Base-by-base conservation (phyloP, 1,284 basidiomycete genomes). In the Cryptococcus deneoformans region DNA sequence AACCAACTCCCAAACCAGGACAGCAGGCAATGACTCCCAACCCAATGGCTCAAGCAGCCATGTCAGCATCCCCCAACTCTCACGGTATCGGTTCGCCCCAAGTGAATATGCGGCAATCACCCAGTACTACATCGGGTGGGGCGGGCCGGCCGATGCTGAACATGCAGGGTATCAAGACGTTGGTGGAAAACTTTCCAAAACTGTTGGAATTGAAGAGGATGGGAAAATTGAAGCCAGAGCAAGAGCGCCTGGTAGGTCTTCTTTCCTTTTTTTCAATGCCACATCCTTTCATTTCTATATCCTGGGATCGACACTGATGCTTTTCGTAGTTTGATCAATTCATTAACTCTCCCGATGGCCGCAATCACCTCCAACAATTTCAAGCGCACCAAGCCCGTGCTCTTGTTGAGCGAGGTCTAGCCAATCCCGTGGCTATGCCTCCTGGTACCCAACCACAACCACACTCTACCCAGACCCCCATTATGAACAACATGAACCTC, bases 181-280 rank as follows among this genome's bases (percentile, higher is more conserved):
- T 71, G 24, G 57, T 67, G 2, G 68, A 72, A 11, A 71, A 67
- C 44, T 66, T 75, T 42, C 68, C 71, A 1, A 66, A 69, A 54
- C 56, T 75, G 58, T 57, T 64, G 40, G 61, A 69, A 52, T 45
- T 68, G 58, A 68, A 71, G 55, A 53, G 64, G 35, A 53, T 62
- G 10, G 70, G 69, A 4, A 57, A 65, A 48, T 52, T 75, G 29
- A 56, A 52, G 7, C 58, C 65, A 2, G 65, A 69, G 39, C 68
- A 71, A 51, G 69, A 68, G 48, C 64, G 62, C 29, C 50, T 69
- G 57, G 72, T 75, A 38, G 59, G 71, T 66, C 1, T 14, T 29
- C 29, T 29, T 29, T 29, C 5, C 29, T 4, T 29, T 29, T 29
- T 29, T 29, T 9, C 52, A 29, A 36, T 35, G 8, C 37, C 43